Base-by-base conservation (phyloP, 495 filamentous ascomycete species). In the Daldinia decipiens region DNA sequence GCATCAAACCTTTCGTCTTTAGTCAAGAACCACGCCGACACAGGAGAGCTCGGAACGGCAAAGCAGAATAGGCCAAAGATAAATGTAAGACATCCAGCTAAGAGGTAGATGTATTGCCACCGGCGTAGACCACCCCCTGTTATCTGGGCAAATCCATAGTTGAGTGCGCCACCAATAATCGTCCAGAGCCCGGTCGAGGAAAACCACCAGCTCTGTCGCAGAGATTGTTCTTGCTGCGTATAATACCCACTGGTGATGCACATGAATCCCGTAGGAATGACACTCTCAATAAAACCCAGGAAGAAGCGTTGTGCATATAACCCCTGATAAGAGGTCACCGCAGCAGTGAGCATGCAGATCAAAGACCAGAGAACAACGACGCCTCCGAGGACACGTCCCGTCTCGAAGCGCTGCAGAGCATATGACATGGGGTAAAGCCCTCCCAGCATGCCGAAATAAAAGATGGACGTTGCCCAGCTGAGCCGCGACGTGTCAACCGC, bases 401-500 rank as follows among this genome's bases (percentile, higher is more conserved):
- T 82, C 65, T 86, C 82, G 76, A 91, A 91, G 54, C 84, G 85
- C 76, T 93, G 91, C 24, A 91, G 78, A 8, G 85, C 78, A 59
- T 89, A 90, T 1, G 89, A 88, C 87, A 92, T 88, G 11, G 90
- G 91, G 72, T 91, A 93, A 15, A 90, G 78, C 0, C 91, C 91
- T 1, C 86, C 88, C 13, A 93, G 82, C 89, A 91, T 90, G 26
- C 90, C 90, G 69, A 93, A 92, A 79, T 93, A 93, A 80, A 93
- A 93, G 74, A 92, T 81, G 1, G 89, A 92, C 0, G 89, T 92
- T 17, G 91, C 90, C 91, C 90, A 93, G 68, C 85, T 88, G 31
- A 93, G 83, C 12, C 90, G 84, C 0, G 84, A 83, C 6, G 90
- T 91, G 69, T 89, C 83, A 21, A 81, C 85, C 2, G 82, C 81